phyloP scores from a whole-genome alignment of 208 protist species.

The Wallacemonas sp. region DNA sequence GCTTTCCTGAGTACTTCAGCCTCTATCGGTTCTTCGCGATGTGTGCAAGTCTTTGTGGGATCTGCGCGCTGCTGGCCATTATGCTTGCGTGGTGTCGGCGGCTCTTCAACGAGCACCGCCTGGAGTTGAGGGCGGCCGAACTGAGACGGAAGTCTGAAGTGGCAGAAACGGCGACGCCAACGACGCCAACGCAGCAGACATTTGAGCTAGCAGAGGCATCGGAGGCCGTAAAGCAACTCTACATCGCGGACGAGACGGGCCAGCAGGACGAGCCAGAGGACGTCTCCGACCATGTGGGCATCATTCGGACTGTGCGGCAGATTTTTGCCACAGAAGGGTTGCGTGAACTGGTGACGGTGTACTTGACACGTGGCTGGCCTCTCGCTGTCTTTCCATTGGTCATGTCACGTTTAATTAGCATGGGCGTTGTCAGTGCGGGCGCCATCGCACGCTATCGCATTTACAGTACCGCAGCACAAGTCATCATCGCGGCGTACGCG shows the following conservation, averaged over 20 bases:
- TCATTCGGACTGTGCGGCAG: neutral
- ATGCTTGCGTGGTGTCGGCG: constrained; percentile 6
- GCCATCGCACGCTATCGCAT: constrained; percentile 13
- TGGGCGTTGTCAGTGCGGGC: constrained; percentile 9
- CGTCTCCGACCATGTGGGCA: neutral
- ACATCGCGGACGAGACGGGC: neutral
- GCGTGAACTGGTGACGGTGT: constrained; percentile 15
- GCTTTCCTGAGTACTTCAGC: neutral
- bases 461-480: constrained; percentile 10
- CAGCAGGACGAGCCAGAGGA: neutral
- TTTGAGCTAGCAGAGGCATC: too few relatives aligned
- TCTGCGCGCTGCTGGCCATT: constrained; percentile 4
- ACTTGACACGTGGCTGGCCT: constrained; percentile 22
- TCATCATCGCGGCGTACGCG: neutral
- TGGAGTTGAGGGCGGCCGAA: neutral
- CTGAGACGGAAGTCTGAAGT: neutral
- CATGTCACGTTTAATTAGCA: constrained; percentile 10
- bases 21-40: constrained; percentile 6
- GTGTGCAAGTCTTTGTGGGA: neutral
- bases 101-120: constrained; percentile 11
- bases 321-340: constrained; percentile 9
- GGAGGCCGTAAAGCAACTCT: neutral
- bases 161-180: neutral
- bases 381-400: constrained; percentile 13
- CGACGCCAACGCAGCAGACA: neutral